Evolutionary conservation across 208 protist species (phyloP), one percentile per base, ranked within the genome.

Genomic region (Trypanosoma mega): DNA sequence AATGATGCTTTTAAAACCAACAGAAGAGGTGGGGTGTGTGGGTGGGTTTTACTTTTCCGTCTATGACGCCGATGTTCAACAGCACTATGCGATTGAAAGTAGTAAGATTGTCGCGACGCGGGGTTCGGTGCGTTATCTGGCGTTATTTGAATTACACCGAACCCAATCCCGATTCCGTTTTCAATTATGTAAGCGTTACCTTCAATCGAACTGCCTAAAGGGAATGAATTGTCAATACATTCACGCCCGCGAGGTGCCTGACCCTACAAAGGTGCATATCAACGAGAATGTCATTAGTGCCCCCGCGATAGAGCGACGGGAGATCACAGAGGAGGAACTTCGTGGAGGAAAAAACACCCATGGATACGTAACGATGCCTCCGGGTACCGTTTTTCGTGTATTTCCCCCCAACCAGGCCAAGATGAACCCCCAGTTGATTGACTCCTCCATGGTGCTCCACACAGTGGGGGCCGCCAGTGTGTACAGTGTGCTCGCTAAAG

Each of bases 201-300:
- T 74, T 27, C 61, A 61, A 43, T 49, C 68, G 14, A 66, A 61
- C 36, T 90, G 83, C 68, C 21, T 54, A 16, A 64, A 72, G 31
- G 77, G 68, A 8, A 11, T 47, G 14, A 48, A 76, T 54, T 90
- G 83, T 46, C 66, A 58, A 33, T 90, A 90, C 57, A 84, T 90
- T 55, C 83, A 90, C 59, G 63, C 68, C 41, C 50, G 52, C 24
- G 54, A 57, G 12, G 12, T 83, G 8, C 74, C 78, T 24, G 50
- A 55, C 33, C 62, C 65, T 0, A 90, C 76, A 7, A 63, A 37
- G 26, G 78, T 90, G 26, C 83, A 90, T 54, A 59, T 80, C 20
- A 90, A 90, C 45, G 83, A 87, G 57, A 85, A 87, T 63, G 64
- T 70, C 46, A 63, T 90, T 30, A 74, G 61, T 20, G 26, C 63